These are phyloP conservation scores for Fusarium sp. DNA, from an alignment of 2,329 filamentous ascomycete genomes.

Conservation along the genomic window DNA sequence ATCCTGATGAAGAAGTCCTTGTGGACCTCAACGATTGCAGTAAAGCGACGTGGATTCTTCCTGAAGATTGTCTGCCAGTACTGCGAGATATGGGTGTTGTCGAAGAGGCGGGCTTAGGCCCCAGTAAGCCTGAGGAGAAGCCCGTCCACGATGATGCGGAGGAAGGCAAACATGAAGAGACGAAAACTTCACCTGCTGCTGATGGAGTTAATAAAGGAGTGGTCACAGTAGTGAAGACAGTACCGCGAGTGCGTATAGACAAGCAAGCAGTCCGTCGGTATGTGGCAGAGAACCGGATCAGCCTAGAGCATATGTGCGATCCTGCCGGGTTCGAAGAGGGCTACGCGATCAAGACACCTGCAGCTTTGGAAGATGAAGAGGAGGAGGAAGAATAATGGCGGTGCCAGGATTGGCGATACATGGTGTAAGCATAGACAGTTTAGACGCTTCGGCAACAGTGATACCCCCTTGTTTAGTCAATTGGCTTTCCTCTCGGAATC, in stretches of 20 bases:
- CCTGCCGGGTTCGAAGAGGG: slow-evolving; percentile 79
- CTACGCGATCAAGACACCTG: slow-evolving; percentile 65
- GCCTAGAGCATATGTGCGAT: slow-evolving; percentile 75
- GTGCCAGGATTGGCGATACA: neutral
- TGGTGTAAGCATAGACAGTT: slow-evolving; percentile 19
- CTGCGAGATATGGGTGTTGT: slow-evolving; percentile 84
- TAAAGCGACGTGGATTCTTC: slow-evolving; percentile 82
- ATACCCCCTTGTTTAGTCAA: slow-evolving; percentile 39
- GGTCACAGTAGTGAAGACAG: slow-evolving; percentile 48
- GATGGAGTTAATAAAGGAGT: slow-evolving; percentile 45
- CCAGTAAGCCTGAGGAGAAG: slow-evolving; percentile 51
- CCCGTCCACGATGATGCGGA: slow-evolving; percentile 29
- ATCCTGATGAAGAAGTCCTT: slow-evolving; percentile 57
- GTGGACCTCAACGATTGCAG: slow-evolving; percentile 79
- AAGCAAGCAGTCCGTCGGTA: slow-evolving; percentile 73
- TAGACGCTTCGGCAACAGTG: slow-evolving; percentile 39
- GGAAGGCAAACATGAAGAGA: slow-evolving; percentile 40
- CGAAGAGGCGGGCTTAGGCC: slow-evolving; percentile 65
- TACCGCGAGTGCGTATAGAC: slow-evolving; percentile 64
- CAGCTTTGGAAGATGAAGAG: slow-evolving; percentile 51
- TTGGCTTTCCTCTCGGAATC: slow-evolving; percentile 16
- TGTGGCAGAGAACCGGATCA: slow-evolving; percentile 71
- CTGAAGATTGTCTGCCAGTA: slow-evolving; percentile 83
- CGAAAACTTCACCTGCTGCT: slow-evolving; percentile 7
- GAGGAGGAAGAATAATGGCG: slow-evolving; percentile 39